Conservation (phyloP, 495 filamentous ascomycete species). For the Astrothelium subdiscretum region DNA sequence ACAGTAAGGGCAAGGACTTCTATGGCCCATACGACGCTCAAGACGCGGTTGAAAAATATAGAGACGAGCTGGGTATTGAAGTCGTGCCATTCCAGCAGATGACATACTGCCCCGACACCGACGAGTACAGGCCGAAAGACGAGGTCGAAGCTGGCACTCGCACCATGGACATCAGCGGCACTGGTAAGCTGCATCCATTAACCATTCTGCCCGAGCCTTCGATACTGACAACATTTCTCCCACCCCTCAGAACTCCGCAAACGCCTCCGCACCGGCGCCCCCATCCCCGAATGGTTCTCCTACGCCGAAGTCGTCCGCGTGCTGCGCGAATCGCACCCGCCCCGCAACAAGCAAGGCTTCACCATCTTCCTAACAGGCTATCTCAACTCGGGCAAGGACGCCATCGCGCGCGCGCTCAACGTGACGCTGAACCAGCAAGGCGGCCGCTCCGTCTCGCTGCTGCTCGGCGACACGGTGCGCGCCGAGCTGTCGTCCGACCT, state of each 20-base stretch:
- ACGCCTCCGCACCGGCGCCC: slow-evolving; percentile 75
- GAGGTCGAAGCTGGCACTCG: slow-evolving; percentile 72
- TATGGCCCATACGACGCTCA: slow-evolving; percentile 99
- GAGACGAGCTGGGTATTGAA: slow-evolving; percentile 90
- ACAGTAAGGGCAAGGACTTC: slow-evolving; percentile 91
- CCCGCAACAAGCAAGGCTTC: slow-evolving; percentile 83
- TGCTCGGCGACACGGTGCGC: slow-evolving; percentile 91
- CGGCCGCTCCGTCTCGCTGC: slow-evolving; percentile 82
- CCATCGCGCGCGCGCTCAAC: slow-evolving; percentile 88
- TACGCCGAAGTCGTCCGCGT: slow-evolving; percentile 98
- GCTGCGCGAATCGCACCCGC: slow-evolving; percentile 85
- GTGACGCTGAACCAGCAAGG: slow-evolving; percentile 98
- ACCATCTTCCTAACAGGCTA: slow-evolving; percentile 97
- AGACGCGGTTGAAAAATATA: slow-evolving; percentile 93
- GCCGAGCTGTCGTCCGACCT: slow-evolving; percentile 88
- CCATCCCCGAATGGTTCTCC: slow-evolving; percentile 98
- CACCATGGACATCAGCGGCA: slow-evolving; percentile 94
- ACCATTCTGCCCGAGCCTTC: background rate
- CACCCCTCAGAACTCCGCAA: slow-evolving; percentile 59
- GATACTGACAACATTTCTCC: background rate
- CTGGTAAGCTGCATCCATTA: slow-evolving; percentile 25
- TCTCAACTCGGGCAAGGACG: slow-evolving; percentile 92
- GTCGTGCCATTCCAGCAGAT: slow-evolving; percentile 99
- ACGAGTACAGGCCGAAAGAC: slow-evolving; percentile 90
- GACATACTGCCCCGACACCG: slow-evolving; percentile 93